phyloP scores from a whole-genome alignment of 495 filamentous ascomycete genomes.

The Neurospora tetrasperma region DNA sequence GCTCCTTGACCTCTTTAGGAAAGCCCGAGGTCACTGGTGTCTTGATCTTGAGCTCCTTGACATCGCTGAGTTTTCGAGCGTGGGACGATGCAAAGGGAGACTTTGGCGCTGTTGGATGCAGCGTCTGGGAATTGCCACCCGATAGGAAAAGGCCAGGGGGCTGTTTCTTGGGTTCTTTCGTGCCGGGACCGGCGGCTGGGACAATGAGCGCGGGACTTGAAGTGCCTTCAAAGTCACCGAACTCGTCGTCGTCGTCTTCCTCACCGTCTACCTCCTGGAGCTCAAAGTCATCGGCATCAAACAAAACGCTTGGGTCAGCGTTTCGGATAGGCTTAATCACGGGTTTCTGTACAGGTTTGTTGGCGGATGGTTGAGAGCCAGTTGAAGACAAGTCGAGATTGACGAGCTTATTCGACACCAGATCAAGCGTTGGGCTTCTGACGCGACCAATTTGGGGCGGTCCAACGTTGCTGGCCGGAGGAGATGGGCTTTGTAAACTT shows the following conservation, averaged over 20 bases:
- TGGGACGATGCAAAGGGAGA: constrained; percentile 9
- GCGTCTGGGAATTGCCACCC: constrained; percentile 2
- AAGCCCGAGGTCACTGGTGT: constrained; percentile 25
- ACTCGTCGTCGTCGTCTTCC: constrained; percentile 35
- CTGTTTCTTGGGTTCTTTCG: constrained; percentile 13
- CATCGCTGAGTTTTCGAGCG: constrained; percentile 35
- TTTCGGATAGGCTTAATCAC: constrained; percentile 11
- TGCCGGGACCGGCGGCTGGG: constrained; percentile 5
- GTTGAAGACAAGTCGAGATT: constrained; percentile 17
- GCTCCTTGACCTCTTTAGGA: constrained; percentile 18
- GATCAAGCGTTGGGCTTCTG: constrained; percentile 34
- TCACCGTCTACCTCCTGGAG: constrained; percentile 15
- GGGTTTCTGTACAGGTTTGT: constrained; percentile 9
- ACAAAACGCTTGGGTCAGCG: constrained; percentile 34
- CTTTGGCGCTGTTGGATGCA: constrained; percentile 36
- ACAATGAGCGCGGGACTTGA: not conserved
- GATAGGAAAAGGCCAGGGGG: constrained; percentile 24
- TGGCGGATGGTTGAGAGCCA: constrained; percentile 9
- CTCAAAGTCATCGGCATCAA: constrained; percentile 40
- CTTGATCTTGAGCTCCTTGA: constrained; percentile 30
- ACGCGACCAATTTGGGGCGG: constrained; percentile 20
- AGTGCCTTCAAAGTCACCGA: constrained; percentile 38
- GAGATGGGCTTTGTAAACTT: not conserved
- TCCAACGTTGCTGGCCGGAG: constrained; percentile 2
- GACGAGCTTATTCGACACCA: constrained; percentile 35